These are phyloP conservation scores for Avena insularis DNA, from an alignment of 176 grass and related monocot genomes.

Conservation along the genomic window DNA sequence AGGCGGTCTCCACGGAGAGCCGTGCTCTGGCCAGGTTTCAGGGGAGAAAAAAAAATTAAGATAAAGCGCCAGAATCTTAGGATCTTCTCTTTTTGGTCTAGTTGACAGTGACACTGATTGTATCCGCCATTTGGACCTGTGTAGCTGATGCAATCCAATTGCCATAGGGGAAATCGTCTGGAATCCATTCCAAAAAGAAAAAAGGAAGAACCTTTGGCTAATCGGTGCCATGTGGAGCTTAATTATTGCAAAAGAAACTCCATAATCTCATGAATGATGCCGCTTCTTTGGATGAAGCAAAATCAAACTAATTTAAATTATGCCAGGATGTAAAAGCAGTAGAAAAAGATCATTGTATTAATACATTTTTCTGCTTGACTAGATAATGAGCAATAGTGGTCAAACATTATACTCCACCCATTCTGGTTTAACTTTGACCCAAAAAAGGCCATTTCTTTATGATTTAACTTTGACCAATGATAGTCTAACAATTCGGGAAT, in stretches of 20 bases:
- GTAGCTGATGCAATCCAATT: background rate
- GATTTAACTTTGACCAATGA: no score
- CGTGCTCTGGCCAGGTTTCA: conserved; percentile 34
- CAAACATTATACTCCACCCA: background rate
- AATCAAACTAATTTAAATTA: background rate
- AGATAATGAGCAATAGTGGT: background rate
- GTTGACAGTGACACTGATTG: conserved; percentile 5
- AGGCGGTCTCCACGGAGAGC: conserved; percentile 34
- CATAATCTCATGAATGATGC: background rate
- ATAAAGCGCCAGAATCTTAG: background rate
- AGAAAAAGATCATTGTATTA: no score
- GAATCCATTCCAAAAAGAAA: conserved; percentile 4
- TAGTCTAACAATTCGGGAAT: no score
- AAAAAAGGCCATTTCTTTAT: no score
- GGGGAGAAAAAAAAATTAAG: background rate
- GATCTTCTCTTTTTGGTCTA: background rate
- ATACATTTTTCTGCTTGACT: background rate
- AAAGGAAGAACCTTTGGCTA: conserved; percentile 16
- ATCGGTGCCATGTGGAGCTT: conserved; percentile 46
- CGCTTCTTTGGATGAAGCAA: background rate
- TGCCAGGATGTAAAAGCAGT: background rate
- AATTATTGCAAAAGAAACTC: conserved; percentile 31
- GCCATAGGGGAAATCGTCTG: background rate
- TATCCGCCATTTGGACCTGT: conserved; percentile 22
- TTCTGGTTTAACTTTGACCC: no score